Conservation (phyloP, 129 eudicot species). For the Dittrichia graveolens region DNA sequence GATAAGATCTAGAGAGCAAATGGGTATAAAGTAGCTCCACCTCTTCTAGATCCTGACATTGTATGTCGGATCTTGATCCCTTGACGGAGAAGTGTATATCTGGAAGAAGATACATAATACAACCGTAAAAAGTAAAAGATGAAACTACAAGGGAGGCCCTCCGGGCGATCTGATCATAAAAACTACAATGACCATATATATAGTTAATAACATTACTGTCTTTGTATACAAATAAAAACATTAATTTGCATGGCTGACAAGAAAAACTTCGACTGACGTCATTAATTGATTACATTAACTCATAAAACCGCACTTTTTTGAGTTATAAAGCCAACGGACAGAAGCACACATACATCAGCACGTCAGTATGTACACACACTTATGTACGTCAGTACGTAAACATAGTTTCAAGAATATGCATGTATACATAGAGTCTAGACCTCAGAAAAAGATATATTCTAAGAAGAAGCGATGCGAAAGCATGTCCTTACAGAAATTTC, state of each 20-base stretch:
- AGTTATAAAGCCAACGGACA: no score
- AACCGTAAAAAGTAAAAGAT: no score
- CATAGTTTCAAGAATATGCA: neutral
- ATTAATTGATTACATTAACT: no score
- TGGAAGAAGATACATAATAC: no score
- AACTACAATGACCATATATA: neutral
- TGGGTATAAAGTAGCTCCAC: no score
- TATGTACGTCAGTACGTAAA: conserved; percentile 7
- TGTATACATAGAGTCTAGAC: neutral
- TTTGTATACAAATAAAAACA: neutral
- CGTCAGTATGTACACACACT: neutral
- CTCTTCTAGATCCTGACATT: no score
- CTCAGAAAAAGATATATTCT: neutral
- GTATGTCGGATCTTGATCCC: no score
- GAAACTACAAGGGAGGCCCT: no score
- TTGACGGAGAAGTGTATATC: no score
- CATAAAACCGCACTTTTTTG: no score
- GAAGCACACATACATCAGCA: neutral
- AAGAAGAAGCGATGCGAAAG: conserved; percentile 2
- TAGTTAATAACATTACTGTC: neutral
- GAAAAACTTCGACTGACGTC: neutral
- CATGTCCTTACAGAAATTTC: conserved; percentile 18
- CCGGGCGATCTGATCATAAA: no score
- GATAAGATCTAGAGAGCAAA: no score
- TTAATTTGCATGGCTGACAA: neutral